Base-by-base conservation (phyloP, 192 early-diverging fungal genomes). In the Coemansia pectinata region DNA sequence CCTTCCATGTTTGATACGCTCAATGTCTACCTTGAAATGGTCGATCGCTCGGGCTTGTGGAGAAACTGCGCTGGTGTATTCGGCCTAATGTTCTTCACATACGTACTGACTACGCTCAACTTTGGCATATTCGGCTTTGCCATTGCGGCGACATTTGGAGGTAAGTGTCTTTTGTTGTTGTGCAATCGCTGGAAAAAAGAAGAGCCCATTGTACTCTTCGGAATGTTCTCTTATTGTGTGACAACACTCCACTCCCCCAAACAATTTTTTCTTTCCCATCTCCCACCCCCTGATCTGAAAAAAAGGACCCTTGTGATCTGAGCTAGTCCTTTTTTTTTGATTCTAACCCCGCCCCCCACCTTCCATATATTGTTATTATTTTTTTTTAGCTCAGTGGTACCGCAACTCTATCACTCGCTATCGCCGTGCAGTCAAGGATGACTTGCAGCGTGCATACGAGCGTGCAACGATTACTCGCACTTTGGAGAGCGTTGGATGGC, bases 401-500 rank as follows among this genome's bases (percentile, higher is more conserved):
- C 87, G 90, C 62, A 91, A 87, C 70, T 90, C 90, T 17, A 86
- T 91, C 11, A 86, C 83, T 21, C 86, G 91, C 44, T 86, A 90
- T 67, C 86, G 91, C 59, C 87, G 90, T 60, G 80, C 87, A 29
- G 86, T 87, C 19, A 87, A 89, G 60, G 89, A 91, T 65, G 91
- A 93, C 67, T 79, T 92, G 41, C 76, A 83, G 47, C 87, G 91
- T 19, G 91, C 91, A 57, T 75, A 91, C 59, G 75, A 87, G 70
- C 69, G 79, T 31, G 60, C 67, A 5, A 74, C 75, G 10, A 70
- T 89, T 14, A 87, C 81, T 8, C 71, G 73, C 7, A 84, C 81
- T 19, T 74, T 87, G 44, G 88, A 90, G 73, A 83, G 90, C 44
- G 93, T 90, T 14, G 94, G 94, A 50, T 98, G 96, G 96, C 83